Evolutionary conservation across 768 basidiomycete genomes (phyloP), one percentile per base, ranked within the genome.

Genomic region (Pulveroboletus sp.): DNA sequence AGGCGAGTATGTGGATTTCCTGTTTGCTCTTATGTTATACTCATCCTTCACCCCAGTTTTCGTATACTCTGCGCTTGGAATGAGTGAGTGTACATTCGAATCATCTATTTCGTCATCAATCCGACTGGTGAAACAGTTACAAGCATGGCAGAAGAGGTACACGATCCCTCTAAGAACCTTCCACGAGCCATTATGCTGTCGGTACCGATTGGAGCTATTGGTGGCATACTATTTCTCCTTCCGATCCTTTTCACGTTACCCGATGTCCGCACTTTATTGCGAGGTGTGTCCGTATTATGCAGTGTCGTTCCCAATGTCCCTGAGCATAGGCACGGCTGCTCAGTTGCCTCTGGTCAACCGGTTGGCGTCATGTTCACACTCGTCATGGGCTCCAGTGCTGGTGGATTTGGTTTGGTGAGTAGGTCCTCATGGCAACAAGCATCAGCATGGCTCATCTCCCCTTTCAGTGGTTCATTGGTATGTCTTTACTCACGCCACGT

Each of bases 121-220:
- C 46, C 50, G 43, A 64, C 13, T 19, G 2, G 47, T 3, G 22
- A 29, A n/a, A n/a, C 42, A 82, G 79, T 84, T 32, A 72, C 82
- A 14, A 82, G 78, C 53, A 79, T 86, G 78, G 79, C 82, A 3
- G 84, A 85, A 60, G 83, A 86, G 63, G 83, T 84, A 1, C 76
- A 76, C 42, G 71, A 82, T 44, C 83, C 83, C 0, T 69, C 76
- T 2, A 55, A 70, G 11, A 73, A 81, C 45, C 73, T 85, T 10
- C 83, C 83, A 0, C 66, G 65, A 36, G 82, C 82, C 1, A 73
- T 85, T 23, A 68, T 73, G 10, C 75, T 74, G 68, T 77, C 77
- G 1, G 67, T 82, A 29, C 80, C 80, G 0, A 79, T 81, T 43
- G 74, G 77, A 8, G 65, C 76, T 22, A 55, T 82, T 10, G 66